phyloP scores from a whole-genome alignment of 2,329 filamentous ascomycete species.

The Phoma sp. region DNA sequence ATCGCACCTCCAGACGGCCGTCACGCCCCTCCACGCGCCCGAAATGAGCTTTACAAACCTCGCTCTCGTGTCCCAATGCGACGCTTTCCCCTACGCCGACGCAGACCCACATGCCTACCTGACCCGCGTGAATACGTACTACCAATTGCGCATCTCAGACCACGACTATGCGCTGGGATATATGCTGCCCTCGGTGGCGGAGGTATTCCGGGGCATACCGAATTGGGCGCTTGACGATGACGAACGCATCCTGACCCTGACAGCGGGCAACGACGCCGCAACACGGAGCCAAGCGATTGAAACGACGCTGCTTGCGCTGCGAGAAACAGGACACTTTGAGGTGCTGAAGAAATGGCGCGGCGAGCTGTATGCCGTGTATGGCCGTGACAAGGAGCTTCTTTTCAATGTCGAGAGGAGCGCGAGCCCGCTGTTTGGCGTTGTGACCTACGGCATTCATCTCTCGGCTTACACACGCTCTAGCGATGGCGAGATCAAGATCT shows the following conservation, averaged over 20 bases:
- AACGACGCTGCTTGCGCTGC: constrained; percentile 71
- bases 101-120: constrained; percentile 65
- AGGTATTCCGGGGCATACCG: constrained; percentile 62
- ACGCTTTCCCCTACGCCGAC: constrained; percentile 81
- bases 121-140: constrained; percentile 62
- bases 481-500: constrained; percentile 71
- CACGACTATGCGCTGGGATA: constrained; percentile 68
- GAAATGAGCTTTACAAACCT: constrained; percentile 57
- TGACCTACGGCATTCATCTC: constrained; percentile 55
- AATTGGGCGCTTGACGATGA: constrained; percentile 68
- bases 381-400: constrained; percentile 46
- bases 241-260: constrained; percentile 69
- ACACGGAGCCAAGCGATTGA: constrained; percentile 67
- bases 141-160: constrained; percentile 72
- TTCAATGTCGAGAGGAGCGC: constrained; percentile 54
- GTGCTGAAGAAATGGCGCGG: constrained; percentile 64
- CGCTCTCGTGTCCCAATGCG: constrained; percentile 64
- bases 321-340: constrained; percentile 73
- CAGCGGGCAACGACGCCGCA: constrained; percentile 64
- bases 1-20: constrained; percentile 1
- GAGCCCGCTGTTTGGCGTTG: constrained; percentile 53
- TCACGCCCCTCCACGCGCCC: background rate
- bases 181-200: constrained; percentile 67
- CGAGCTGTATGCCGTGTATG: constrained; percentile 54
- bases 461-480: constrained; percentile 46